A percentile compares a stretch with the other conserved stretches of the same genome.
These are phyloP conservation scores for Claviceps quebecensis DNA, from an alignment of 2,329 filamentous ascomycete species.

Conservation along the genomic window DNA sequence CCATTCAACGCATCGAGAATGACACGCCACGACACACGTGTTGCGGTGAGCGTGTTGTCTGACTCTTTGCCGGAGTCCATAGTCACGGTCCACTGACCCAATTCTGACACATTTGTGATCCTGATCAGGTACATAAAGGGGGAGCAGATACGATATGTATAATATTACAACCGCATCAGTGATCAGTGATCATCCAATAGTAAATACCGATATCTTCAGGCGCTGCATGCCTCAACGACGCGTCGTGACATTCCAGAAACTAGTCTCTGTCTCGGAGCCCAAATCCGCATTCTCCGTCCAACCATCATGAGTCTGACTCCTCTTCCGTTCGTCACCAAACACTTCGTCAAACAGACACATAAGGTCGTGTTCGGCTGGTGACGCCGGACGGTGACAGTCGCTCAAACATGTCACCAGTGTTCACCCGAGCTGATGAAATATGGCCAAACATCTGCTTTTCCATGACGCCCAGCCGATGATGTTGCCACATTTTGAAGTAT, in stretches of 20 bases:
- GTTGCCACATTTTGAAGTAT: not conserved
- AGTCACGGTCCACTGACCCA: not conserved
- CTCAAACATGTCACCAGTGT: not conserved
- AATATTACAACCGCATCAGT: too few relatives aligned
- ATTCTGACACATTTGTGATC: too few relatives aligned
- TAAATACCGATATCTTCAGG: too few relatives aligned
- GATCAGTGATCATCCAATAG: too few relatives aligned
- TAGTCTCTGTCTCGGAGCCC: not conserved
- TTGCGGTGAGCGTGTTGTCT: not conserved
- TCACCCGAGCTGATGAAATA: not conserved
- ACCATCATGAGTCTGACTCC: not conserved
- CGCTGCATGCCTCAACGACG: not conserved
- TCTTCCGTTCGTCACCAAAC: not conserved
- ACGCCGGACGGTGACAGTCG: not conserved
- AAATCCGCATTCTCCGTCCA: not conserved
- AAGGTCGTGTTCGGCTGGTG: not conserved
- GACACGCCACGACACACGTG: conserved; percentile 1
- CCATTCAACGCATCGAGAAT: too few relatives aligned
- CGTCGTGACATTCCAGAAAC: conserved; percentile 1
- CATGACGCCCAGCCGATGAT: not conserved
- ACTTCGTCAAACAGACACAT: not conserved
- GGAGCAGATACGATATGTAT: too few relatives aligned
- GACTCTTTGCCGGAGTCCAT: not conserved
- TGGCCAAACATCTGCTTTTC: not conserved
- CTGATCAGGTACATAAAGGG: too few relatives aligned